Base-by-base conservation (phyloP, 352 stramenopile species). In the Globisporangium middletonii region DNA sequence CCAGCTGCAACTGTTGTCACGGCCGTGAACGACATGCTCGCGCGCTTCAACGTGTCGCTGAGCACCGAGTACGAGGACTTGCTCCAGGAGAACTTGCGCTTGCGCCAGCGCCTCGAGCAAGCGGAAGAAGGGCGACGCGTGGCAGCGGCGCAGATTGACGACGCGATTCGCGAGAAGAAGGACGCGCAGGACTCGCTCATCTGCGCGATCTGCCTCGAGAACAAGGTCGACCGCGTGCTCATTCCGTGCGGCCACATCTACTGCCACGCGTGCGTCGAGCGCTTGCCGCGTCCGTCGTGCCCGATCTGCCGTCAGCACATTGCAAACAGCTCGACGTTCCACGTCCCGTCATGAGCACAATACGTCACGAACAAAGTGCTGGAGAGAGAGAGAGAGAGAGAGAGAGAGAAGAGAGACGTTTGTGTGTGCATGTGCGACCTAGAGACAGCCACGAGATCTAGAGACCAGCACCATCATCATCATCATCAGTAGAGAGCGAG, bases 181-280 rank as follows among this genome's bases (percentile, higher is more conserved):
- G 83, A 91, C 16, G 69, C 75, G 19, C 65, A 86, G 47, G 83
- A 94, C 52, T 77, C 79, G 54, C 69, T 94, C 42, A 69, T 84
- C 38, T 94, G 85, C 60, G 79, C 79, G 26, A 83, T 92, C 45
- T 94, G 85, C 56, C 69, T 94, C 19, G 85, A 94, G 60, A 79
- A 83, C 62, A 72, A 88, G 46, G 85, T 94, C 52, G 71, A 94
- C 52, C 77, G 80, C 59, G 83, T 94, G 60, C 67, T 94, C 26
- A 83, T 92, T 33, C 83, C 85, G 27, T 93, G 85, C 38, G 85
- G 83, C 33, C 83, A 94, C 68, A 89, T 92, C 41, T 92, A 92
- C 63, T 94, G 83, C 63, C 61, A 65, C 13, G 59, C 53, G n/a
- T 94, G 85, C 52, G 68, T 92, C 19, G 58, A 73, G 43, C 79